Evolutionary conservation across 164 flowering plant genomes (phyloP).

Genomic region (Annona cherimola): DNA sequence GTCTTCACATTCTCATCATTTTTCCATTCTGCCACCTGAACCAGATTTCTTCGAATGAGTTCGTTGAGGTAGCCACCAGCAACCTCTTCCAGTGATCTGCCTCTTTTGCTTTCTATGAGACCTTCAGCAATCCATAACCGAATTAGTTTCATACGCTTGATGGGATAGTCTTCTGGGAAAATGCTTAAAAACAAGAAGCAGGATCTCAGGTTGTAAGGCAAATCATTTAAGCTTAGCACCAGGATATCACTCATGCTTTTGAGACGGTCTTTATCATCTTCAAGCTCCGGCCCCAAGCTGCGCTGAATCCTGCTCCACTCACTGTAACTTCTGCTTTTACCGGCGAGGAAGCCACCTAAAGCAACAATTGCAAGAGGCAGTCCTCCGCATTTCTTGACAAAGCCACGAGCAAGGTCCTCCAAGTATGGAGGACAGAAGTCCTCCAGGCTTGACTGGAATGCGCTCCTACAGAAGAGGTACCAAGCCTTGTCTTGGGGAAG

Average conservation of each 20-base stretch:
- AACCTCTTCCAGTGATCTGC: constrained; percentile 9
- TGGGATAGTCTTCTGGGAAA: constrained; percentile 10
- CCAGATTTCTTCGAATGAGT: background rate
- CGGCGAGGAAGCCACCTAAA: constrained; percentile 14
- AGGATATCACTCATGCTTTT: background rate
- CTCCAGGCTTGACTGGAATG: background rate
- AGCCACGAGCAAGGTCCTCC: background rate
- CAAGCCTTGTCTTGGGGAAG: constrained; percentile 19
- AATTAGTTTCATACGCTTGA: constrained; percentile 1
- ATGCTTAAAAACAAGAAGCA: constrained; percentile 17
- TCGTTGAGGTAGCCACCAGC: constrained; percentile 11
- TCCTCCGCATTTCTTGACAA: constrained; percentile 15
- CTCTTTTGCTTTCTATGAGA: background rate
- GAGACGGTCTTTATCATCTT: too few species aligned
- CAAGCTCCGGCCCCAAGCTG: constrained; percentile 10
- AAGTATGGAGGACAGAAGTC: background rate
- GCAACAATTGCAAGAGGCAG: constrained; percentile 21
- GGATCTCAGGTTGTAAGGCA: constrained; percentile 14
- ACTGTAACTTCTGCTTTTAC: background rate
- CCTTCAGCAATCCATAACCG: constrained; percentile 18
- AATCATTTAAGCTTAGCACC: constrained; percentile 12
- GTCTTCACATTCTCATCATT: constrained; percentile 2
- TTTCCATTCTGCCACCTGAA: constrained; percentile 7
- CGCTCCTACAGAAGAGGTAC: constrained; percentile 25
- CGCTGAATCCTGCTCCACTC: constrained; percentile 14